Percentiles rank a stretch among this genome's conserved stretches.
phyloP scores from a whole-genome alignment of 2,329 filamentous ascomycete species.

The Huntiella decipiens region DNA sequence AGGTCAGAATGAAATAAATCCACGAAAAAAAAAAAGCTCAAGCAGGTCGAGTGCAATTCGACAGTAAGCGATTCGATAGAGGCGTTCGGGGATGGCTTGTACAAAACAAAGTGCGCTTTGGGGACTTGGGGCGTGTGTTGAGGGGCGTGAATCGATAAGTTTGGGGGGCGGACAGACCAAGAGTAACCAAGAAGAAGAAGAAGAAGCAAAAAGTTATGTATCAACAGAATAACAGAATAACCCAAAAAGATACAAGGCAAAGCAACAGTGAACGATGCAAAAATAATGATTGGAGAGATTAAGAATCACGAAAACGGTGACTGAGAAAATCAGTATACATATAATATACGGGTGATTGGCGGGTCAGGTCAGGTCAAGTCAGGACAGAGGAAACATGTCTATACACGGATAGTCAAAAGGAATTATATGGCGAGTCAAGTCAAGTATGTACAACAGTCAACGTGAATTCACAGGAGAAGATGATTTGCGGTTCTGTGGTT shows the following conservation, averaged over 20 bases:
- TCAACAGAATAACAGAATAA: background rate
- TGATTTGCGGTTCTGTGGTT: no score
- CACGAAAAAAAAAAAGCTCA: no score
- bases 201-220: background rate
- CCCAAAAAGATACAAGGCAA: background rate
- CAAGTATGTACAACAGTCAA: background rate
- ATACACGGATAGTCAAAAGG: no score
- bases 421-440: no score
- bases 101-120: background rate
- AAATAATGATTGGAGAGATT: background rate
- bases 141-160: background rate
- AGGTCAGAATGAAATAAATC: no score
- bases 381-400: no score
- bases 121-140: background rate
- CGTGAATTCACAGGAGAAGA: no score
- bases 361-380: no score
- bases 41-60: no score
- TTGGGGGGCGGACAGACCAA: background rate
- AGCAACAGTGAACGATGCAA: background rate
- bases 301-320: no score
- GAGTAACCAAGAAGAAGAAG: background rate
- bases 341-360: no score
- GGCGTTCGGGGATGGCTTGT: background rate
- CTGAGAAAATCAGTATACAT: no score
- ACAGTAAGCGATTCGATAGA: constrained; percentile 1